These are phyloP conservation scores for Tylopilus cervinicoccineus DNA, from an alignment of 768 basidiomycete species.

Conservation along the genomic window DNA sequence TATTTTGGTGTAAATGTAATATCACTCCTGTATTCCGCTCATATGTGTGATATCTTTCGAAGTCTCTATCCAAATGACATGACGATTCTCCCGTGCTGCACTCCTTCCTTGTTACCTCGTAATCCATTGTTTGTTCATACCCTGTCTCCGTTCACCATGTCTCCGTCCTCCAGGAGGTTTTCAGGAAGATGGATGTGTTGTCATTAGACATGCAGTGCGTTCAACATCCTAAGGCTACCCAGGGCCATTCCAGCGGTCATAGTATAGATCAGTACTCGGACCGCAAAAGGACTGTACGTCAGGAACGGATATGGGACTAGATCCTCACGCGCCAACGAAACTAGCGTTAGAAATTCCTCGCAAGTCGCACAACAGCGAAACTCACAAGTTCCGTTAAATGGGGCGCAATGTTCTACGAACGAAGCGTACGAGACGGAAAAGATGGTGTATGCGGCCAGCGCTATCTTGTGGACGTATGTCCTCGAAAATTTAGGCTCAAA, in stretches of 20 bases:
- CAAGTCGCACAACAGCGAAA: slow-evolving; percentile 5
- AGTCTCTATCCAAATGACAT: too few relatives aligned
- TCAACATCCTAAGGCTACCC: slow-evolving; percentile 52
- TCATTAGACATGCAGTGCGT: slow-evolving; percentile 45
- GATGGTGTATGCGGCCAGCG: slow-evolving; percentile 15
- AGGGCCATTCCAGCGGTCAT: slow-evolving; percentile 33
- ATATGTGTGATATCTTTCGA: too few relatives aligned
- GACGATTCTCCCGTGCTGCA: too few relatives aligned
- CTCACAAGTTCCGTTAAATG: slow-evolving; percentile 59
- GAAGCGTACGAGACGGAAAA: slow-evolving; percentile 47
- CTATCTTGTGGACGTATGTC: slow-evolving; percentile 2
- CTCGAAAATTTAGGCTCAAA: slow-evolving; percentile 54
- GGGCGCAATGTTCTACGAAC: slow-evolving; percentile 68
- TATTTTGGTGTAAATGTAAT: too few relatives aligned
- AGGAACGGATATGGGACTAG: slow-evolving; percentile 85
- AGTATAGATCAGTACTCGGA: slow-evolving; percentile 58
- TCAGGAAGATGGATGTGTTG: background rate
- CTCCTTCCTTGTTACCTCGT: too few relatives aligned
- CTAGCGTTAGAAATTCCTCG: background rate
- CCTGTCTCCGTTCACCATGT: too few relatives aligned
- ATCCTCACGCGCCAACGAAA: background rate
- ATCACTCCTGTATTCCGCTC: too few relatives aligned
- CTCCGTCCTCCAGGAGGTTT: too few relatives aligned
- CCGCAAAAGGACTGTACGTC: slow-evolving; percentile 48
- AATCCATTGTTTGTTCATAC: too few relatives aligned